Evolutionary conservation across 257 asterid genomes (phyloP), one percentile per base, ranked within the genome.

Genomic region (Solanum chilense): DNA sequence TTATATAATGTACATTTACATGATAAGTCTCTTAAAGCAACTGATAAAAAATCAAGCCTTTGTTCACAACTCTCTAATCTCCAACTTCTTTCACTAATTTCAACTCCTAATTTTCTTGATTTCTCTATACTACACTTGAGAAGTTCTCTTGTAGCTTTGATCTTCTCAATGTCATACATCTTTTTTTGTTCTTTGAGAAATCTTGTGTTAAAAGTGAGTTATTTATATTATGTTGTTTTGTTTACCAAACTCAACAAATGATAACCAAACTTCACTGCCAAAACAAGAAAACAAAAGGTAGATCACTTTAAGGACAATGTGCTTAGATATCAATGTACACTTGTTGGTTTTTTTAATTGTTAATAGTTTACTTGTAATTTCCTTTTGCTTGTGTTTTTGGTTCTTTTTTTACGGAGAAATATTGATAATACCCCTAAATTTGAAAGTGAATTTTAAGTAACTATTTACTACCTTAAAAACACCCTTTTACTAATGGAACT

Each of bases 241-340:
- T 90, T 88, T 76, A 91, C 98, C 94, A 89, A 89, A 91, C 93
- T 86, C 88, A 92, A 90, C 91, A 85, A 92, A 88, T 87, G 42
- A 58, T 83, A 89, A 94, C 99, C 97, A 91, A 93, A 94, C 98
- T 87, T 93, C 56, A 91, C 95, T 90, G 93, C 88, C 86, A 91
- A 91, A 93, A 89, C 94, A 90, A 93, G 90, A 89, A 47, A 87
- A 41, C 68, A 27, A 56, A 81, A 81, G 69, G 85, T 47, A 49
- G 44, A 81, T 84, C 91, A 44, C 82, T 88, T 78, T 78, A 87
- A 49, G 77, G 89, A 87, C 18, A 80, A 87, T 47, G 80, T 86
- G 86, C 77, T 87, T 68, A 88, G 88, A 52, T 44, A 37, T 89
- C 71, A 29, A 75, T 12, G 35, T 88, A 27, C 7, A 68, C 47